These are phyloP conservation scores for Trichomonas vaginalis DNA, from an alignment of 208 protist genomes.

Conservation along the genomic window DNA sequence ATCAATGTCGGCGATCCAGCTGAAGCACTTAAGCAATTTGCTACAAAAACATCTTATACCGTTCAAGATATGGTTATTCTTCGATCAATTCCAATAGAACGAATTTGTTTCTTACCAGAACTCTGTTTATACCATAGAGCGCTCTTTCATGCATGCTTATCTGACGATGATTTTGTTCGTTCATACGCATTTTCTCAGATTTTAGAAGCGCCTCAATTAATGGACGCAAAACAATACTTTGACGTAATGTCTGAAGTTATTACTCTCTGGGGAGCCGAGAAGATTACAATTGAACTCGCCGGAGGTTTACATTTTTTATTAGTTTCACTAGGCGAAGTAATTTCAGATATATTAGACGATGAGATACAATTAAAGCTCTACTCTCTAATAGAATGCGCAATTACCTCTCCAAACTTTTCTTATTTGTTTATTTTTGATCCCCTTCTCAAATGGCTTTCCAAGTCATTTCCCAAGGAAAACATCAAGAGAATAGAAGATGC, in stretches of 20 bases:
- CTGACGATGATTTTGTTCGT: neutral
- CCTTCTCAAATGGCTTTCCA: neutral
- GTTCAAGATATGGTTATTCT: neutral
- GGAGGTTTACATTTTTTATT: neutral
- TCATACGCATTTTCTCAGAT: neutral
- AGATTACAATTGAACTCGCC: neutral
- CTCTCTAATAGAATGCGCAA: neutral
- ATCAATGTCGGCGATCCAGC: neutral
- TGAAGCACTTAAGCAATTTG: neutral
- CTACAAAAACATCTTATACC: too few relatives aligned
- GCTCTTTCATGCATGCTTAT: neutral
- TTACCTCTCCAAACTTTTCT: neutral
- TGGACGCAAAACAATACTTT: neutral
- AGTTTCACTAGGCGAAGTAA: neutral
- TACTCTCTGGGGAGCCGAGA: neutral
- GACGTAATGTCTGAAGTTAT: neutral
- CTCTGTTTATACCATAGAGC: neutral
- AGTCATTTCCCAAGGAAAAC: neutral
- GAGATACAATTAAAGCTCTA: neutral
- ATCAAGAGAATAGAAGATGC: neutral
- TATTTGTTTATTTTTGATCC: neutral
- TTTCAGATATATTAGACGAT: neutral
- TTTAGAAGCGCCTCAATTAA: neutral
- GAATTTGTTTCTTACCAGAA: neutral
- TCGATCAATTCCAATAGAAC: neutral